Conservation (phyloP, 2,329 filamentous ascomycete species). For the Ilyonectria destructans region DNA sequence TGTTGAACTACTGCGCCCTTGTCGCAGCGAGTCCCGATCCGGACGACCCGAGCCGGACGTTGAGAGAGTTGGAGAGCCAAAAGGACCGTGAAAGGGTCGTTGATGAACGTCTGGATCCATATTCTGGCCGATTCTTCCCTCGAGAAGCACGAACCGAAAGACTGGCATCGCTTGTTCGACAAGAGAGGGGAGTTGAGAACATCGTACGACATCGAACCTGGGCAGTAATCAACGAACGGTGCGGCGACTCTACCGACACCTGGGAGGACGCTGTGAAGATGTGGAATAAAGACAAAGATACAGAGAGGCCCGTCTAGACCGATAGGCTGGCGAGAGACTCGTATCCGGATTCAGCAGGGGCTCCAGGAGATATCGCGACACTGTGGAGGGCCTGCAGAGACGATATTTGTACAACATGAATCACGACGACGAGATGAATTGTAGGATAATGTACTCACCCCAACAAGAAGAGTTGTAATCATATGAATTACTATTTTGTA, state of each 20-base stretch:
- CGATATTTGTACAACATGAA: slow-evolving; percentile 34
- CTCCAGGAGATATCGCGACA: not conserved
- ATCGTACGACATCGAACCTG: slow-evolving; percentile 89
- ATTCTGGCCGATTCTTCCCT: slow-evolving; percentile 87
- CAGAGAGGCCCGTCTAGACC: slow-evolving; percentile 24
- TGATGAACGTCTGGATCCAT: slow-evolving; percentile 93
- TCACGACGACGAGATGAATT: slow-evolving; percentile 30
- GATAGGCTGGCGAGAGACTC: slow-evolving; percentile 1
- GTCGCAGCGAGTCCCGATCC: slow-evolving; percentile 92
- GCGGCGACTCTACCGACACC: slow-evolving; percentile 70
- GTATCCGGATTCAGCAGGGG: not conserved
- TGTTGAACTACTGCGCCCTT: slow-evolving; percentile 89
- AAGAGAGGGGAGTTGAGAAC: slow-evolving; percentile 83
- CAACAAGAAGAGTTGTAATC: slow-evolving; percentile 22
- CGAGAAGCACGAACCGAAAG: slow-evolving; percentile 85
- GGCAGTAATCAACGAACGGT: slow-evolving; percentile 83
- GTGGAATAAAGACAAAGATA: slow-evolving; percentile 67
- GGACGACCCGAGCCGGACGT: slow-evolving; percentile 83
- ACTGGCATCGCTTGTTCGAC: slow-evolving; percentile 80
- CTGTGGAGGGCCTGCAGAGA: not conserved
- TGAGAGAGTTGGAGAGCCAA: slow-evolving; percentile 80
- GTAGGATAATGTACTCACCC: slow-evolving; percentile 38
- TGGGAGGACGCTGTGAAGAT: slow-evolving; percentile 78
- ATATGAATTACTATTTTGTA: not conserved
- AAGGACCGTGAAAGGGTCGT: slow-evolving; percentile 82